phyloP scores from a whole-genome alignment of 768 basidiomycete genomes.

The Mycena galopus region DNA sequence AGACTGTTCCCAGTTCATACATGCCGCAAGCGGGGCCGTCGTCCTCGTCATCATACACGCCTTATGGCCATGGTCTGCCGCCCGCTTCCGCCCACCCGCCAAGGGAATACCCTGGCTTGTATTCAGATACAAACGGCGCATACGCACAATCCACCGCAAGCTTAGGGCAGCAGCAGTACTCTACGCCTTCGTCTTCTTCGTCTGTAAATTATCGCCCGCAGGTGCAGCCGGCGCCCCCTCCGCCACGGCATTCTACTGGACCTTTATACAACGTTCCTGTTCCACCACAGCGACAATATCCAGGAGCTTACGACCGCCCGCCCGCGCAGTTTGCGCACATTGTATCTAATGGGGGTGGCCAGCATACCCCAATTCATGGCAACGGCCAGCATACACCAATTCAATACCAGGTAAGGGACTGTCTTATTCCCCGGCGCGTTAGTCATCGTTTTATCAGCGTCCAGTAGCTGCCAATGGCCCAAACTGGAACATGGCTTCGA shows the following conservation, averaged over 20 bases:
- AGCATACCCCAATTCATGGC: conserved; percentile 14
- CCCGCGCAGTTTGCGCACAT: conserved; percentile 14
- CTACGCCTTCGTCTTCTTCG: conserved; percentile 7
- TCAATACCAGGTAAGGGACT: conserved; percentile 13
- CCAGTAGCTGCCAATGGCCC: not conserved
- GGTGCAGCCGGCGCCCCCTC: conserved; percentile 11
- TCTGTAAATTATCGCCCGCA: conserved; percentile 18
- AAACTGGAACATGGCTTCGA: conserved; percentile 13
- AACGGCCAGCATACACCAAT: conserved; percentile 18
- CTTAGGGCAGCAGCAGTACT: conserved; percentile 1
- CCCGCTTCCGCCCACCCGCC: not conserved
- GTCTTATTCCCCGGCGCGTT: not conserved
- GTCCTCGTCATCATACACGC: conserved; percentile 14
- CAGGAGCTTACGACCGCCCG: conserved; percentile 2
- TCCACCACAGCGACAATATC: conserved; percentile 10
- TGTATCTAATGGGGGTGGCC: conserved; percentile 17
- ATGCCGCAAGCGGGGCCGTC: not conserved
- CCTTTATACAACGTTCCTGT: not conserved
- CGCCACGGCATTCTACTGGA: conserved; percentile 6
- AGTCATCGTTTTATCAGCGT: conserved; percentile 1
- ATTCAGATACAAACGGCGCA: conserved; percentile 25
- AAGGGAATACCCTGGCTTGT: conserved; percentile 6
- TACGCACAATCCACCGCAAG: conserved; percentile 5
- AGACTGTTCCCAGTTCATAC: not conserved
- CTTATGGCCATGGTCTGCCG: conserved; percentile 1